These are phyloP conservation scores for Apiospora hydei DNA, from an alignment of 2,329 filamentous ascomycete genomes.

Conservation along the genomic window DNA sequence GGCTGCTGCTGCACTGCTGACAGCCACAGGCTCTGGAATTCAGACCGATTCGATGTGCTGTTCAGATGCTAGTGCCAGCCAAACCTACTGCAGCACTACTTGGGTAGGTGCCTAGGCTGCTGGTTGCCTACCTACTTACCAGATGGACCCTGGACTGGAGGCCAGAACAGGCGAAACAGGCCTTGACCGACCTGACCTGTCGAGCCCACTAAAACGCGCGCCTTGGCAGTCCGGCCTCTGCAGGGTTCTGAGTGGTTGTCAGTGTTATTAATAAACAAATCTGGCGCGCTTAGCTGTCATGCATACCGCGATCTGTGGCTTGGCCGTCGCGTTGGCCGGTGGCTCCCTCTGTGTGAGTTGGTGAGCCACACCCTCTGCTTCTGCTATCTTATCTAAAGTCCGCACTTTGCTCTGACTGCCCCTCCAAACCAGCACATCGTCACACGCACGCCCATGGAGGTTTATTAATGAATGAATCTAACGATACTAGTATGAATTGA, in stretches of 20 bases:
- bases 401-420: not conserved
- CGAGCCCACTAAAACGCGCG: not conserved
- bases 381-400: slow-evolving; percentile 8
- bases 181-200: not conserved
- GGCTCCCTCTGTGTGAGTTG: not conserved
- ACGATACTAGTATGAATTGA: not conserved
- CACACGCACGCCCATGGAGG: not conserved
- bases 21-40: slow-evolving; percentile 18
- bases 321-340: not conserved
- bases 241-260: slow-evolving; percentile 15
- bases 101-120: not conserved
- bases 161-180: not conserved
- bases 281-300: slow-evolving; percentile 8
- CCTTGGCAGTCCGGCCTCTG: not conserved
- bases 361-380: not conserved
- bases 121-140: too few species aligned
- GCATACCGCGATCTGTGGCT: slow-evolving; percentile 20
- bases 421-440: not conserved
- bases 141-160: not conserved
- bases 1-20: not conserved
- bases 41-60: slow-evolving; percentile 18
- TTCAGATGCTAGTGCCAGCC: slow-evolving; percentile 15
- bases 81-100: slow-evolving; percentile 7
- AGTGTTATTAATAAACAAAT: slow-evolving; percentile 21
- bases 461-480: not conserved